Evolutionary conservation across 2,329 filamentous ascomycete species (phyloP), one percentile per base, ranked within the genome.

Genomic region (Purpureocillium takamizusanense): DNA sequence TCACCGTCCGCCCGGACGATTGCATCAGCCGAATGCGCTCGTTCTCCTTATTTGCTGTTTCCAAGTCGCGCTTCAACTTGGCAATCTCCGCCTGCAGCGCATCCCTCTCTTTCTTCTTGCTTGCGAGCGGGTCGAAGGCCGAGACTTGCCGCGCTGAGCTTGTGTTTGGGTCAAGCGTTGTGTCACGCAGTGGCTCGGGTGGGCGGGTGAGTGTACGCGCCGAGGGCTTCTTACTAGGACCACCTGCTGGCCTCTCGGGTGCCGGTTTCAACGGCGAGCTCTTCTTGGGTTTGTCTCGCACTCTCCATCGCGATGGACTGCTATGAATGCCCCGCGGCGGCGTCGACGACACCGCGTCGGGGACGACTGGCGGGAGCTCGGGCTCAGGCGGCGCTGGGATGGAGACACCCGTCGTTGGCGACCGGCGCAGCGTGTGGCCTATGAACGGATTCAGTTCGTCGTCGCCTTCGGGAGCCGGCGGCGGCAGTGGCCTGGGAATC

Each of bases 291-390:
- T 55, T 63, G 42, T 38, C 34, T 32, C 50, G 45, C 21, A 49
- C 46, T 14, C 59, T 65, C 47, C 68, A 63, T 48, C 65, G 65
- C 3, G 71, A 74, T 0, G 76, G 74, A 12, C 73, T 77, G 36
- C 70, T 69, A 42, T 80, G 76, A 21, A 81, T 81, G 1, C 77
- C 78, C 15, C 62, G 54, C 1, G 76, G 73, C 7, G 74, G 74
- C 3, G 72, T 72, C 32, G 67, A 72, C 21, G 75, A 64, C 1
- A 73, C 61, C 0, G 70, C 66, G 41, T 80, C 76, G 2, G 61
- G 59, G 11, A 69, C 56, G 0, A 74, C 74, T 0, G 75, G 75
- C 3, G 81, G 81, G 5, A 85, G 64, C 35, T 82, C 77, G 2
- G 79, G 79, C 48, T 84, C 78, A 13, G 67, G 67, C n/a, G 41